Base-by-base conservation (phyloP, 1,139 yeast genomes). In the Keqinozyma sinolaborantium region DNA sequence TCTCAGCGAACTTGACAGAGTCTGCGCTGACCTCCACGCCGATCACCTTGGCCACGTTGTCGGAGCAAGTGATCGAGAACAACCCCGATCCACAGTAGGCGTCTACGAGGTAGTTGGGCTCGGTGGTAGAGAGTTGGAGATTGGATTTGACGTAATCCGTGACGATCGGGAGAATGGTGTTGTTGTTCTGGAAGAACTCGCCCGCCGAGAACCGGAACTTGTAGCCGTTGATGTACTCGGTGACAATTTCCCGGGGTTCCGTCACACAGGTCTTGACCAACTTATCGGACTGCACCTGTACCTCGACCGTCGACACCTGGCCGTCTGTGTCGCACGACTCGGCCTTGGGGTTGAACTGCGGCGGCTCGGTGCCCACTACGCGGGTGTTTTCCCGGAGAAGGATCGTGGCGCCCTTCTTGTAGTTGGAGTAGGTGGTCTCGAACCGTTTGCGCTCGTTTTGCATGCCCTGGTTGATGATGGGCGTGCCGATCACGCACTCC, bases 51-150 rank as follows among this genome's bases (percentile, higher is more conserved):
- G 83, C 81, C 10, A 88, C 95, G 26, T 84, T 81, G 14, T 73
- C 61, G 15, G 95, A 81, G 48, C 95, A 83, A 5, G 96, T 79
- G 34, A 92, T 82, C 37, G 95, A 84, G 56, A 92, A 92, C 30
- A 92, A 64, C 0, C 98, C 98, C 3, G 96, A 86, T 3, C 98
- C 98, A 68, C 98, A 92, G 61, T 92, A 92, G 1, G 98, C 96
- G 57, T 92, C 98, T 16, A 92, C 96, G 33, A 92, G 65, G 54
- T 81, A 88, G 40, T 59, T 63, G 7, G 60, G 70, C 10, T 76
- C 75, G 5, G 62, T 63, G 8, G 23, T 18, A 18, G 56, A 54
- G 3, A 38, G 16, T 14, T 27, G 30, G 18, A 38, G 60, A 49
- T 86, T 85, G 13, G 79, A 73, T 39, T 80, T 76, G 13, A 92